phyloP scores from a whole-genome alignment of 164 flowering plant genomes.

The Macadamia integrifolia region DNA sequence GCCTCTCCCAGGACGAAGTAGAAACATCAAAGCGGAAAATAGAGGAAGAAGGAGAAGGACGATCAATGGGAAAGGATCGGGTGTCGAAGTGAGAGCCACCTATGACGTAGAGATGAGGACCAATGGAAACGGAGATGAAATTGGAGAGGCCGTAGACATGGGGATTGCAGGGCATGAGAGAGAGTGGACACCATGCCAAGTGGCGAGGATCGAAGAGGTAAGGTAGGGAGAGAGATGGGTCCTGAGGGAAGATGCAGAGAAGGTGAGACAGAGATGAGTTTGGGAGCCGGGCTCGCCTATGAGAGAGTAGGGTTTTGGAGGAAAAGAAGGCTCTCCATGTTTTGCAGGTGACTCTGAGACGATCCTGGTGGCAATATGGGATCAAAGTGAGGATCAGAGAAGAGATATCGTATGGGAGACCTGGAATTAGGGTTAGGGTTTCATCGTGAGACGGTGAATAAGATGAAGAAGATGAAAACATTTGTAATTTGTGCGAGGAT shows the following conservation, averaged over 20 bases:
- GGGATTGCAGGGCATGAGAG: constrained; percentile 73
- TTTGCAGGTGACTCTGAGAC: constrained; percentile 57
- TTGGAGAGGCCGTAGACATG: constrained; percentile 73
- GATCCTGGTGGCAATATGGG: constrained; percentile 67
- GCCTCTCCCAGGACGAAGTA: constrained; percentile 38
- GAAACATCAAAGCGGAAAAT: constrained; percentile 43
- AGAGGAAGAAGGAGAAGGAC: constrained; percentile 59
- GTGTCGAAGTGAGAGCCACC: constrained; percentile 92
- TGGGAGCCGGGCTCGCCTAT: constrained; percentile 27
- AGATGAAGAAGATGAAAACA: too few species aligned
- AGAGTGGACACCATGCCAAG: constrained; percentile 60
- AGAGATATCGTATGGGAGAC: constrained; percentile 76
- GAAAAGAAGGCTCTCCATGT: constrained; percentile 71
- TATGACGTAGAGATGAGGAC: constrained; percentile 54
- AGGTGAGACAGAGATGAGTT: constrained; percentile 32
- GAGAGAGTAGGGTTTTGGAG: constrained; percentile 43
- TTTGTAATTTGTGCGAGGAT: too few species aligned
- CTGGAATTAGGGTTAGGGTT: constrained; percentile 64
- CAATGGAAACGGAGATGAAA: constrained; percentile 54
- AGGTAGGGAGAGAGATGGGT: constrained; percentile 64
- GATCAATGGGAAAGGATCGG: constrained; percentile 75
- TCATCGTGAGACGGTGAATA: not conserved
- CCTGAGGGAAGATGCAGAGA: constrained; percentile 75
- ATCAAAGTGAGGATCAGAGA: constrained; percentile 47
- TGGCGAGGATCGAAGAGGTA: constrained; percentile 65